Evolutionary conservation across 2,329 filamentous ascomycete genomes (phyloP), one percentile per base, ranked within the genome.

Genomic region (Colletotrichum echinochloae): DNA sequence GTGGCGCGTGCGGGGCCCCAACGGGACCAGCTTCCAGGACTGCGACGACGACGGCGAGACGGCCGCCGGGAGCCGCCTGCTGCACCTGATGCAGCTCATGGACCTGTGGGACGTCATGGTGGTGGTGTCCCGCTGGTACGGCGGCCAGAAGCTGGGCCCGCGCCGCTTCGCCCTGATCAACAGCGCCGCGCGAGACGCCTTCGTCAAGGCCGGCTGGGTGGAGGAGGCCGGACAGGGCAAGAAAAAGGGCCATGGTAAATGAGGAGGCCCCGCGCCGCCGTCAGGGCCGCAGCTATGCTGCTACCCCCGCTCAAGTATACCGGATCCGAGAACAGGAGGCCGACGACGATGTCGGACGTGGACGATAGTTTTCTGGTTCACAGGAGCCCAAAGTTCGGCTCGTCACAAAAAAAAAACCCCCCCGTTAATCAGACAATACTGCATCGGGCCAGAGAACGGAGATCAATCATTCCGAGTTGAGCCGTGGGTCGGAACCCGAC

Each of bases 1-100:
- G 1, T 98, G 94, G 93, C 89, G 96, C 14, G 95, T 98, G 65
- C 89, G 88, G 37, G 82, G 83, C 6, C 86, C 84, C 66, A 83
- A 81, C 73, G 83, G 84, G 5, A 87, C 86, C 60, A 83, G 83
- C 35, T 94, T 91, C 74, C 95, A 98, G 80, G 96, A 99, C 81
- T 98, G 92, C 78, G 93, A 99, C 76, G 96, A 99, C 76, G 96
- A 99, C 79, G 96, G 96, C 2, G 96, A 99, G 85, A 93, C 93
- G 33, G 96, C 96, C 7, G 96, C 96, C 0, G 96, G 96, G 0
- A 91, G 92, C 0, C 87, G 96, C 51, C 81, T 99, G 77, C 81
- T 98, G 71, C 94, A 97, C 82, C 84, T 99, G 37, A 92, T 99
- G 90, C 94, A 98, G 83, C 82, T 97, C 72, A 98, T 98, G 93